Evolutionary conservation across 768 basidiomycete genomes (phyloP).

Genomic region (Daedaleopsis nitida): DNA sequence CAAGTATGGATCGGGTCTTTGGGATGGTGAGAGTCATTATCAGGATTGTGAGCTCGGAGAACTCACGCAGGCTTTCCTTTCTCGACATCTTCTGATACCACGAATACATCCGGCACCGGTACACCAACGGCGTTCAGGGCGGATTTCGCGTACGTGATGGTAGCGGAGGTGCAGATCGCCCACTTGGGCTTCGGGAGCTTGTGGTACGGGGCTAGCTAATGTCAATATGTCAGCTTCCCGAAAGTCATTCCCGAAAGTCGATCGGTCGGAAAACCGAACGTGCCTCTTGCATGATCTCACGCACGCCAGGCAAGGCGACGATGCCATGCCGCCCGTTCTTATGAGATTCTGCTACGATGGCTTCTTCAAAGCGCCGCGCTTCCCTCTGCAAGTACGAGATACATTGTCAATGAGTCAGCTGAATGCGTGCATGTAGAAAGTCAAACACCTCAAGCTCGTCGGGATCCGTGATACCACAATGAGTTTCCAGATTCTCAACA

Average conservation of each 20-base stretch:
- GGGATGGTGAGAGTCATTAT: background rate
- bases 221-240: background rate
- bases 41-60: background rate
- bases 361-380: conserved; percentile 76
- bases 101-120: conserved; percentile 70
- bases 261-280: background rate
- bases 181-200: conserved; percentile 62
- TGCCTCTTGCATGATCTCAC: conserved; percentile 58
- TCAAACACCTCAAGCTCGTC: conserved; percentile 65
- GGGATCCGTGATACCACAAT: conserved; percentile 69
- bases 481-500: conserved; percentile 72
- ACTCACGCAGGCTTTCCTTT: conserved; percentile 79
- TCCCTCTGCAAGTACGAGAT: conserved; percentile 54
- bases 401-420: background rate
- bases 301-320: conserved; percentile 73
- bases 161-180: conserved; percentile 90
- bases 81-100: conserved; percentile 81
- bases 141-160: conserved; percentile 68
- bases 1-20: conserved; percentile 87
- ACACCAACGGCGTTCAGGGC: conserved; percentile 70
- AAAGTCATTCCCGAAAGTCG: background rate
- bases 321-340: conserved; percentile 61
- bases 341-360: conserved; percentile 65
- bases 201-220: conserved; percentile 23
- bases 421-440: background rate